Evolutionary conservation across 2,329 filamentous ascomycete genomes (phyloP).

Genomic region (Trichoderma brevicompactum): DNA sequence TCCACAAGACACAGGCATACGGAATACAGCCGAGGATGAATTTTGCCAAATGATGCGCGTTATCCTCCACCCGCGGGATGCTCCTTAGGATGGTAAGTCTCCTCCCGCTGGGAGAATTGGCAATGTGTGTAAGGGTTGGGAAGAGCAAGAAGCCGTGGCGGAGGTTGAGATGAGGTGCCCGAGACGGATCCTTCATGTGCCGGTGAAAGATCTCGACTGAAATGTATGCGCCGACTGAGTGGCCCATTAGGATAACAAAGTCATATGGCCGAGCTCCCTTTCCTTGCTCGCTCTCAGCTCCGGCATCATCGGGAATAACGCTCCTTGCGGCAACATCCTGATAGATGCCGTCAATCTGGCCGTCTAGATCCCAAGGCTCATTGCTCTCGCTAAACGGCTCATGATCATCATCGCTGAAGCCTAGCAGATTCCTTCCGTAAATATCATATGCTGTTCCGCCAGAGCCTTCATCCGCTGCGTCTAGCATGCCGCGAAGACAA

Average conservation of each 20-base stretch:
- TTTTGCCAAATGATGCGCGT: conserved; percentile 49
- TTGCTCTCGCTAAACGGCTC: conserved; percentile 48
- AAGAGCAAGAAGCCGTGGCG: conserved; percentile 68
- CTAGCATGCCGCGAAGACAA: conserved; percentile 58
- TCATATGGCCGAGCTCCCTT: conserved; percentile 51
- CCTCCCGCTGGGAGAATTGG: conserved; percentile 62
- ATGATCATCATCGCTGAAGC: conserved; percentile 61
- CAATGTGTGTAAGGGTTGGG: conserved; percentile 75
- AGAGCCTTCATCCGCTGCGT: conserved; percentile 40
- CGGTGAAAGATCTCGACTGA: conserved; percentile 68
- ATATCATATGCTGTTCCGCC: conserved; percentile 53
- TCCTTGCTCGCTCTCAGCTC: conserved; percentile 30
- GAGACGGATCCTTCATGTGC: conserved; percentile 48
- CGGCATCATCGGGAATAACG: conserved; percentile 28
- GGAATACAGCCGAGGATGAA: conserved; percentile 51
- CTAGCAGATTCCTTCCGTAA: conserved; percentile 61
- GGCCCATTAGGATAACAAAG: conserved; percentile 69
- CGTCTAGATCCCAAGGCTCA: conserved; percentile 56
- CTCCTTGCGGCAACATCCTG: conserved; percentile 43
- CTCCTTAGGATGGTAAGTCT: conserved; percentile 48
- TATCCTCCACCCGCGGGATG: conserved; percentile 48
- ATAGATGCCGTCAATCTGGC: conserved; percentile 55
- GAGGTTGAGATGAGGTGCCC: conserved; percentile 48
- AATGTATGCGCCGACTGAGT: conserved; percentile 76
- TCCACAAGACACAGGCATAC: conserved; percentile 44